Base-by-base conservation (phyloP, 164 flowering plant genomes). In the Buxus sempervirens region DNA sequence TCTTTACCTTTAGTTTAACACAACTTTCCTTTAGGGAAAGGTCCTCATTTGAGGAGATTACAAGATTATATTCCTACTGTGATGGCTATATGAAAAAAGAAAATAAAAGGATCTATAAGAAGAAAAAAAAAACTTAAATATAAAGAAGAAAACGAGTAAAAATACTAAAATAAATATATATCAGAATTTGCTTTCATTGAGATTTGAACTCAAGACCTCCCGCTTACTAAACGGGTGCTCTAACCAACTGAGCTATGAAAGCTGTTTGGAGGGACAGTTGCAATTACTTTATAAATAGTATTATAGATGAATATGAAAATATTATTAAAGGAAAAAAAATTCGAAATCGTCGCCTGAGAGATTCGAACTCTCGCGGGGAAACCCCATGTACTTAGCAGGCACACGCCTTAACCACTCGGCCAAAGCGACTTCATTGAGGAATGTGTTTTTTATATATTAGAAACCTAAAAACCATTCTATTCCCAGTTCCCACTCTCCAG, bases 211-310 rank as follows among this genome's bases (percentile, higher is more conserved):
- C 38, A 32, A 32, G 38, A 32, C 38, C 38, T 32, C 38, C 38
- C 38, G 38, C 38, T 32, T 32, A 32, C 96, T 87, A 90, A 92
- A 92, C 90, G 96, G 96, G 91, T 90, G 98, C 94, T 92, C 96
- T 92, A 92, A 90, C 97, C 90, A 77, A 73, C 80, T 73, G 80
- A 77, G 80, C 80, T 77, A 77, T 73, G 80, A 77, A 77, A 77
- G 77, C 56, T 1, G n/a, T n/a, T n/a, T n/a, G n/a, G n/a, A n/a
- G n/a, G n/a, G n/a, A n/a, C n/a, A n/a, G n/a, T n/a, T n/a, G n/a
- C n/a, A n/a, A n/a, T n/a, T n/a, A n/a, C n/a, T n/a, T n/a, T n/a
- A n/a, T n/a, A n/a, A n/a, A n/a, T n/a, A n/a, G n/a, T n/a, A n/a
- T 9, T n/a, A n/a, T n/a, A n/a, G n/a, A n/a, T n/a, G n/a, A n/a